A percentile compares a stretch with the other conserved stretches of the same genome.
Conservation (phyloP, 371 early-diverging fungal genomes). For the Mortierella sp. region DNA sequence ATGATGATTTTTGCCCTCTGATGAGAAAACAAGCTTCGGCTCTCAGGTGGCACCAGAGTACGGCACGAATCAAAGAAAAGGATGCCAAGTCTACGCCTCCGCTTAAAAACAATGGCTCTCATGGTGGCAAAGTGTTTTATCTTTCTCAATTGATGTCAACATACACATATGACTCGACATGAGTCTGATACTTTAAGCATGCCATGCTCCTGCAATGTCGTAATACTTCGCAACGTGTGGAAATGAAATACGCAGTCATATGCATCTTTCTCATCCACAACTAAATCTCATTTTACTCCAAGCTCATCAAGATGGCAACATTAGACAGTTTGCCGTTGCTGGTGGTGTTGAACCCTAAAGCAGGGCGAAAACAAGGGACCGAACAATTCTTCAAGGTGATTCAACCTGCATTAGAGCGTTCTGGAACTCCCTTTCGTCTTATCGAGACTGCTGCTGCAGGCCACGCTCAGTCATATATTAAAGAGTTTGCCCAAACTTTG, state of each 20-base stretch:
- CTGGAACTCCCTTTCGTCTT: constrained; percentile 7
- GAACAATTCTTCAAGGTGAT: constrained; percentile 8
- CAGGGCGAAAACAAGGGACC: constrained; percentile 24
- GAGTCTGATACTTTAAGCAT: no score
- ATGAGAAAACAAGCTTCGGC: no score
- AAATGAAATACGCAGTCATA: background rate
- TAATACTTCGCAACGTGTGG: background rate
- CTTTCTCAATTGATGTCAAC: no score
- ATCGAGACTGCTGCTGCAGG: constrained; percentile 26
- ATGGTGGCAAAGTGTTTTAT: no score
- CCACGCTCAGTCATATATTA: constrained; percentile 24
- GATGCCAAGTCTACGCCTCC: no score
- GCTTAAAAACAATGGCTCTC: no score
- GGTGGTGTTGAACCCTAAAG: constrained; percentile 38
- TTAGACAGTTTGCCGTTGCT: constrained; percentile 17
- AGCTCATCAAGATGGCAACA: background rate
- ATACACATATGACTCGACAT: no score
- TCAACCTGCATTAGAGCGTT: constrained; percentile 12
- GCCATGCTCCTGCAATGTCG: no score
- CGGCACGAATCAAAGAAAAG: no score
- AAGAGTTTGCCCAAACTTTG: constrained; percentile 16
- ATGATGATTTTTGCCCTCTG: no score
- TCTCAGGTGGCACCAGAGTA: no score
- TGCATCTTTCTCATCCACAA: background rate
- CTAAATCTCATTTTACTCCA: background rate